Base-by-base conservation (phyloP, 805 yeast species). In the Schwanniomyces polymorphus region DNA sequence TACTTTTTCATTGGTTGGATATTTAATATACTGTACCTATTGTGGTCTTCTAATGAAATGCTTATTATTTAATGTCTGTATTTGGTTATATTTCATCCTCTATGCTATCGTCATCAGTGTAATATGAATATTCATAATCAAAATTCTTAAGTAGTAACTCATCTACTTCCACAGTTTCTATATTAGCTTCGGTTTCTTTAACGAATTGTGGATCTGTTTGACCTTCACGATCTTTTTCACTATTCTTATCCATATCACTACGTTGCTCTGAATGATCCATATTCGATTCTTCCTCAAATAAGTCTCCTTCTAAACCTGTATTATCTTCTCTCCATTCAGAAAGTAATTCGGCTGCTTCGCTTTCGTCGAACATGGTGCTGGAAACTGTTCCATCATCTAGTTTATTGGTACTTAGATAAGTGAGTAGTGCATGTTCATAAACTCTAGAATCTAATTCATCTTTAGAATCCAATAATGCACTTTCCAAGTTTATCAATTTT, bases 401-500 rank as follows among this genome's bases (percentile, higher is more conserved):
- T 41, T 38, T 29, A 16, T 55, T 41, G 2, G 59, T 56, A 7
- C 51, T 41, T 27, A 58, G 45, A 29, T 46, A 45, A 3, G 60
- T 56, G 6, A 61, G 47, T 14, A 61, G 31, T 4, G 49, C 46
- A 45, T 58, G 61, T 45, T 61, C 63, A 27, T 61, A 48, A 10
- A 46, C 46, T 16, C 34, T 43, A 14, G 57, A 49, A 26, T 51
- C 49, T 18, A 10, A 17, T 16, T 33, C 14, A 35, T 61, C 65
- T 16, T 17, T 34, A 5, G 43, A 33, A 7, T 59, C 58, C 27
- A 58, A 43, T 1, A 35, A 8, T 12, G 34, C 43, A 4, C 49
- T 45, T 40, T 58, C 58, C 27, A 33, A 17, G 9, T 17, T 28
- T 7, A 34, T 38, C 14, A 48, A 5, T 23, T 28, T 35, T 16